A percentile compares a stretch with the other conserved stretches of the same genome.
phyloP scores from a whole-genome alignment of 192 early-diverging fungal genomes.

The Podila clonocystis region DNA sequence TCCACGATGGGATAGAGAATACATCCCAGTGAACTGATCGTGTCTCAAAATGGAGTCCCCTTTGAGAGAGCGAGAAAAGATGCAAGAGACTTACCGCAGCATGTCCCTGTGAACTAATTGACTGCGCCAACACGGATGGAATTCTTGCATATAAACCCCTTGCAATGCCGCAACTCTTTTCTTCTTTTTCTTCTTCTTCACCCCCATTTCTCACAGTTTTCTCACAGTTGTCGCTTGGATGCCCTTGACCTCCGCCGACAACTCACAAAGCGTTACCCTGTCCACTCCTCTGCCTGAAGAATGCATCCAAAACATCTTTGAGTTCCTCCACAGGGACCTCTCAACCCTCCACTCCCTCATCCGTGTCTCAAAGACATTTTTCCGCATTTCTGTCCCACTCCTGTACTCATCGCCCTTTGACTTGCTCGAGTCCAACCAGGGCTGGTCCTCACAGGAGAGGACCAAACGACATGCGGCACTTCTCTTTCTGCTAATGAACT shows the following conservation, averaged over 20 bases:
- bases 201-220: neutral
- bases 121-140: too few relatives aligned
- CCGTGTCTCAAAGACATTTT: constrained; percentile 38
- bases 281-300: constrained; percentile 27
- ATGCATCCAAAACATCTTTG: constrained; percentile 36
- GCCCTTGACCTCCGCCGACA: constrained; percentile 9
- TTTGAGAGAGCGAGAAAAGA: too few relatives aligned
- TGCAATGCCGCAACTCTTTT: neutral
- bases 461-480: constrained; percentile 35
- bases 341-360: constrained; percentile 25
- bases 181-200: constrained; percentile 1
- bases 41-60: too few relatives aligned
- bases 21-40: too few relatives aligned
- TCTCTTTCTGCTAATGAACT: constrained; percentile 43
- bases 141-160: neutral
- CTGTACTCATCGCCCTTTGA: constrained; percentile 38
- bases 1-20: too few relatives aligned
- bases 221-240: constrained; percentile 7
- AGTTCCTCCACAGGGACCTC: constrained; percentile 20
- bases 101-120: too few relatives aligned
- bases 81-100: too few relatives aligned
- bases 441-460: constrained; percentile 16
- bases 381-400: constrained; percentile 37
- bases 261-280: neutral
- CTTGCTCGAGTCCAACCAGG: constrained; percentile 24